Conservation (phyloP, 192 early-diverging fungal species). For the Phlyctochytrium arcticum region DNA sequence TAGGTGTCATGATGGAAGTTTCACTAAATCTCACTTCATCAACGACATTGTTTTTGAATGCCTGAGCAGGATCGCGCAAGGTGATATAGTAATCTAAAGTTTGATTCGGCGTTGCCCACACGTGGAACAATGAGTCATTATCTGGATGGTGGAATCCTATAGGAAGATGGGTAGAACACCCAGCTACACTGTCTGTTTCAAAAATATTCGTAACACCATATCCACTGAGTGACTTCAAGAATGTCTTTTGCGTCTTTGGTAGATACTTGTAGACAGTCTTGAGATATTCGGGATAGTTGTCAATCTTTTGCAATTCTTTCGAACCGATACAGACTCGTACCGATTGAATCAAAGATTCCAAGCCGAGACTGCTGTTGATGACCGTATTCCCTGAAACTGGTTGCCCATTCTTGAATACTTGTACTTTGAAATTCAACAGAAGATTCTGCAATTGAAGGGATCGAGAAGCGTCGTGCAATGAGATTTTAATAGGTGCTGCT, state of each 20-base stretch:
- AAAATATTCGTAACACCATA: slow-evolving; percentile 2
- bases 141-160: too few relatives aligned
- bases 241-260: not conserved
- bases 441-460: slow-evolving; percentile 5
- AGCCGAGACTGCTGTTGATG: slow-evolving; percentile 3
- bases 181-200: not conserved
- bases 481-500: not conserved
- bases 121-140: too few relatives aligned
- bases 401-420: not conserved
- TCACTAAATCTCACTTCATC: too few relatives aligned
- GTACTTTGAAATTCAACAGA: not conserved
- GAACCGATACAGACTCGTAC: not conserved
- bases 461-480: not conserved
- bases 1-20: too few relatives aligned
- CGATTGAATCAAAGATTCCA: not conserved
- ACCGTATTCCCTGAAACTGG: not conserved
- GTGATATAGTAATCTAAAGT: too few relatives aligned
- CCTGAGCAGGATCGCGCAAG: too few relatives aligned
- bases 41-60: too few relatives aligned
- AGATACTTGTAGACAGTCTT: not conserved
- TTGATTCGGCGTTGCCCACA: too few relatives aligned
- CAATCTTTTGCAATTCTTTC: not conserved
- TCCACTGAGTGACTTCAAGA: not conserved
- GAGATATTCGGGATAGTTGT: not conserved
- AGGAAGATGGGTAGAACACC: not conserved